Conservation (phyloP, 805 yeast genomes). For the Debaryomyces maramus region DNA sequence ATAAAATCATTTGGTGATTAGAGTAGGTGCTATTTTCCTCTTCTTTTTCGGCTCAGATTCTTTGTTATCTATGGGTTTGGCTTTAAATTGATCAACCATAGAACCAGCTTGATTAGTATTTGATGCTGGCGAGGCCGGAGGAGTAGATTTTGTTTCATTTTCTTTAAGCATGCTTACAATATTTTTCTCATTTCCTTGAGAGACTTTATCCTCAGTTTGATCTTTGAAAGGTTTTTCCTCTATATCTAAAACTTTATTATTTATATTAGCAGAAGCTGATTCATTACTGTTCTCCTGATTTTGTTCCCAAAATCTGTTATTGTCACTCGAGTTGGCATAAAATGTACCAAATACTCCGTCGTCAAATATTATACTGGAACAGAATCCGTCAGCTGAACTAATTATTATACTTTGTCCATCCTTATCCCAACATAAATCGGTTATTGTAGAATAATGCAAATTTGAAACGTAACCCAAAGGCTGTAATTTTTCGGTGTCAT, state of each 20-base stretch:
- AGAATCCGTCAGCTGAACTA: slow-evolving; percentile 91
- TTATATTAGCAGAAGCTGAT: neutral
- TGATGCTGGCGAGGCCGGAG: neutral
- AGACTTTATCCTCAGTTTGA: neutral
- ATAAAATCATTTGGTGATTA: slow-evolving; percentile 15
- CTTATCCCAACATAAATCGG: slow-evolving; percentile 82
- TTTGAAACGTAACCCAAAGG: slow-evolving; percentile 78
- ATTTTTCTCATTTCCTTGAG: neutral
- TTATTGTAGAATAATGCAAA: slow-evolving; percentile 83
- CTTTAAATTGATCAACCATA: neutral
- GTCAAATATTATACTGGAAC: slow-evolving; percentile 64
- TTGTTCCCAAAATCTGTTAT: neutral
- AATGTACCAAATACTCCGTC: slow-evolving; percentile 54
- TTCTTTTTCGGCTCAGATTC: slow-evolving; percentile 16
- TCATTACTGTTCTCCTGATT: no score
- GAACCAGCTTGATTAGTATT: neutral
- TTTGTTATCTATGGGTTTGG: neutral
- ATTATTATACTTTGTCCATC: slow-evolving; percentile 72
- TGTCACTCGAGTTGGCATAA: slow-evolving; percentile 1
- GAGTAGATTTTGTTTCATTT: neutral
- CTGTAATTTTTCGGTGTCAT: slow-evolving; percentile 68
- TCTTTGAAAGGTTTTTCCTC: no score
- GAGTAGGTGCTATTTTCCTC: slow-evolving; percentile 37
- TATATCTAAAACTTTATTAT: neutral
- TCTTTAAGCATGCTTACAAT: neutral